These are phyloP conservation scores for Gentiana dahurica DNA, from an alignment of 257 asterid species.

Conservation along the genomic window DNA sequence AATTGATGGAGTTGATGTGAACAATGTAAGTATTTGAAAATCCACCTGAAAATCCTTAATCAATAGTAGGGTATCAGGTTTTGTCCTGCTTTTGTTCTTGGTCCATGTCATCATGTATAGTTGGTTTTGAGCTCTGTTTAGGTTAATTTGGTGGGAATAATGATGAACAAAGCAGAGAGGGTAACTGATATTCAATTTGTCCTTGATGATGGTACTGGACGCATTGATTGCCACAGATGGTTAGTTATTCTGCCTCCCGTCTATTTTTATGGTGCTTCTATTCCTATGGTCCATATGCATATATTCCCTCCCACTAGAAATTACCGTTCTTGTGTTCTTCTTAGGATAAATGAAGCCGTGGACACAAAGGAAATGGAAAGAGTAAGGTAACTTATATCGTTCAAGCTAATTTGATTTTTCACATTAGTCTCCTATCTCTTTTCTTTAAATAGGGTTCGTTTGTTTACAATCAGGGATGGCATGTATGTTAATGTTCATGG, in stretches of 20 bases:
- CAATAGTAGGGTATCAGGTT: background rate
- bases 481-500: slow-evolving; percentile 84
- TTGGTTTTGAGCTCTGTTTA: slow-evolving; percentile 13
- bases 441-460: background rate
- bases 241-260: slow-evolving; percentile 7
- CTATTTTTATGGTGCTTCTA: background rate
- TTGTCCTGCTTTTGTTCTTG: background rate
- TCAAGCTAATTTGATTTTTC: background rate
- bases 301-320: too few species aligned
- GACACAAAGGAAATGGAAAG: slow-evolving; percentile 68
- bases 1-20: slow-evolving; percentile 74
- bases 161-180: slow-evolving; percentile 46
- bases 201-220: slow-evolving; percentile 91
- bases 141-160: slow-evolving; percentile 76
- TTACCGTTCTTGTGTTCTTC: background rate
- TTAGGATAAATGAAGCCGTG: slow-evolving; percentile 58
- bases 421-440: slow-evolving; percentile 1
- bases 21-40: slow-evolving; percentile 32
- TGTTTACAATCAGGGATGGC: slow-evolving; percentile 42
- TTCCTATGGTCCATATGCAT: background rate
- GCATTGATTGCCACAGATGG: slow-evolving; percentile 71
- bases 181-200: slow-evolving; percentile 59
- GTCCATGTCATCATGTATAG: background rate
- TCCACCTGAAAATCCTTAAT: too few species aligned
- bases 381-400: slow-evolving; percentile 37